These are phyloP conservation scores for Hemileccinum impolitum DNA, from an alignment of 768 basidiomycete genomes.

Conservation along the genomic window DNA sequence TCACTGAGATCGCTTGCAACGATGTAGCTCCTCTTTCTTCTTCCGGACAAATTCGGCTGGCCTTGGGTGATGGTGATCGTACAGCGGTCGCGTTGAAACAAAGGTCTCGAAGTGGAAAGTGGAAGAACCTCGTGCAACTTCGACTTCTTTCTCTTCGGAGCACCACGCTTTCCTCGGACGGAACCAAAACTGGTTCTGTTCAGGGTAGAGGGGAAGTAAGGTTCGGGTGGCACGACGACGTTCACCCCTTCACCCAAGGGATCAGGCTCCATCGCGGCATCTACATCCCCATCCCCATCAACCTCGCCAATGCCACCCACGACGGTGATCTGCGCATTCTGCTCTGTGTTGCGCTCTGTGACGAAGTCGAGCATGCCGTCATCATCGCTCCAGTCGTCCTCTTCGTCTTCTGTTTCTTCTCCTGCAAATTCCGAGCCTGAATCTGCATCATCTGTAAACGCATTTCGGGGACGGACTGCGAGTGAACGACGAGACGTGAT, in stretches of 20 bases:
- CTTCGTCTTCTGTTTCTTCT: constrained; percentile 51
- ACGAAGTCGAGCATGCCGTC: constrained; percentile 64
- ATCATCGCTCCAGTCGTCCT: constrained; percentile 59
- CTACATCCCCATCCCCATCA: constrained; percentile 49
- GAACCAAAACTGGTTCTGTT: constrained; percentile 48
- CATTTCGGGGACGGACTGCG: constrained; percentile 54
- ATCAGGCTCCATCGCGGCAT: constrained; percentile 61
- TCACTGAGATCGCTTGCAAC: constrained; percentile 95
- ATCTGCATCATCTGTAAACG: constrained; percentile 56
- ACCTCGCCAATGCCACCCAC: constrained; percentile 19
- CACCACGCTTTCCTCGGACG: constrained; percentile 29
- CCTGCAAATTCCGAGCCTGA: constrained; percentile 62
- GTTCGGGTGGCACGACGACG: constrained; percentile 79
- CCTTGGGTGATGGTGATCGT: constrained; percentile 89
- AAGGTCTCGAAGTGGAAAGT: constrained; percentile 67
- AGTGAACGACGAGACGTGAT: constrained; percentile 32
- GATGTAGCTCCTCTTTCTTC: constrained; percentile 67
- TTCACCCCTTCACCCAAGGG: constrained; percentile 92
- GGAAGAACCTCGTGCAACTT: constrained; percentile 62
- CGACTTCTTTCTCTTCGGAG: constrained; percentile 56
- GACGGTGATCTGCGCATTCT: constrained; percentile 57
- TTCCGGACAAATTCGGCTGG: constrained; percentile 58
- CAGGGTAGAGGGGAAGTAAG: constrained; percentile 75
- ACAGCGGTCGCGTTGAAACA: constrained; percentile 89
- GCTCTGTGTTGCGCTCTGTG: constrained; percentile 87